Percentiles rank a stretch among this genome's conserved stretches.
phyloP scores from a whole-genome alignment of 441 rosid genomes.

The Melastoma candidum region DNA sequence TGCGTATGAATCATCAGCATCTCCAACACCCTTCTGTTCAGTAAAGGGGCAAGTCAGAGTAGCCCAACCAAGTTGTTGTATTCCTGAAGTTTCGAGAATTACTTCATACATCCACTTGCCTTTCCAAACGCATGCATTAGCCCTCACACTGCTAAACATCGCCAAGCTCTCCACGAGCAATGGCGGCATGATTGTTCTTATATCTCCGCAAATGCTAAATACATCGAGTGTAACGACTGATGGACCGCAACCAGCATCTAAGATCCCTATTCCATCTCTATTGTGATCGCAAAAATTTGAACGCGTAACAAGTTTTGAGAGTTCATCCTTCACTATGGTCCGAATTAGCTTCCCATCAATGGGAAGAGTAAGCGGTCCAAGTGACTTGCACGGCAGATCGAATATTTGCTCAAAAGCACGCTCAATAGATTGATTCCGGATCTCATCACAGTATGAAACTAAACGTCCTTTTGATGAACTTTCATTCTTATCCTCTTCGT shows the following conservation, averaged over 20 bases:
- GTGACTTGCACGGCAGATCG: slow-evolving; percentile 54
- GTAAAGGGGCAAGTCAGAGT: slow-evolving; percentile 81
- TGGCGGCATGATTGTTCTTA: slow-evolving; percentile 52
- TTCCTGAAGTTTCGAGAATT: slow-evolving; percentile 77
- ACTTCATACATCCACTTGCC: slow-evolving; percentile 99
- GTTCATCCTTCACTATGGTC: slow-evolving; percentile 44
- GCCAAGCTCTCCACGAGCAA: slow-evolving; percentile 85
- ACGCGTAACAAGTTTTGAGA: slow-evolving; percentile 23
- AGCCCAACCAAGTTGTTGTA: slow-evolving; percentile 97
- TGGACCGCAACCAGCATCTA: slow-evolving; percentile 36
- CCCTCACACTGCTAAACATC: slow-evolving; percentile 82
- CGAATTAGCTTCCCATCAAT: slow-evolving; percentile 38
- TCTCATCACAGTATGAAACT: slow-evolving; percentile 67
- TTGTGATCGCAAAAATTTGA: slow-evolving; percentile 20
- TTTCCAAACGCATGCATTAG: slow-evolving; percentile 85
- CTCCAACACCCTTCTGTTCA: slow-evolving; percentile 92
- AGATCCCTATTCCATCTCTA: slow-evolving; percentile 53
- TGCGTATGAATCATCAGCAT: slow-evolving; percentile 97
- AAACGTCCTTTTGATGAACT: slow-evolving; percentile 44
- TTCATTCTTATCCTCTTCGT: slow-evolving; percentile 51
- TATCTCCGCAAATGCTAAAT: slow-evolving; percentile 71
- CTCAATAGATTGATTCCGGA: slow-evolving; percentile 67
- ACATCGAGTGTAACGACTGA: slow-evolving; percentile 55
- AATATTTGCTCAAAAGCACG: slow-evolving; percentile 75
- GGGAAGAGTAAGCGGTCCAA: slow-evolving; percentile 38